Percentiles rank a stretch among this genome's conserved stretches.
Evolutionary conservation across 108 stramenopile species (phyloP).

Genomic region (Skeletonema menzelii): DNA sequence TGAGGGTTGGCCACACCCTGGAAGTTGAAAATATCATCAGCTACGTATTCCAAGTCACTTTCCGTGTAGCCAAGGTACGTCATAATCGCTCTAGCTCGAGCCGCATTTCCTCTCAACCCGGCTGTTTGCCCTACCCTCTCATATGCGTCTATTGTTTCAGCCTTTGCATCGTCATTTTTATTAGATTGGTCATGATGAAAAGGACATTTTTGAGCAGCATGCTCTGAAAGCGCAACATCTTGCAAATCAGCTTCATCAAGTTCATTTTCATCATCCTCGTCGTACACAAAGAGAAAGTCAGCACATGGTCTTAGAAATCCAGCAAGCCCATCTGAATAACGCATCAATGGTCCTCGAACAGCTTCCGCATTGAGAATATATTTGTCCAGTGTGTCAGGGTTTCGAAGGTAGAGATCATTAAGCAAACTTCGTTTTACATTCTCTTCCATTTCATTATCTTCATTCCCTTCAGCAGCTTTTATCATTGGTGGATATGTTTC

Average conservation of each 20-base stretch:
- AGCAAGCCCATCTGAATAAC: slow-evolving; percentile 17
- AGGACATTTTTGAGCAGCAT: neutral
- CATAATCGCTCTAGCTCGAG: slow-evolving; percentile 72
- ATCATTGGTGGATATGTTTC: slow-evolving; percentile 33
- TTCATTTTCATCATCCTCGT: slow-evolving; percentile 41
- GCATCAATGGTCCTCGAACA: slow-evolving; percentile 20
- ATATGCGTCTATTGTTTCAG: slow-evolving; percentile 65
- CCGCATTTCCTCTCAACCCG: slow-evolving; percentile 52
- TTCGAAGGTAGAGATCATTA: slow-evolving; percentile 31
- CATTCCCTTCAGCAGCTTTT: neutral
- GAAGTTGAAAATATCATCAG: slow-evolving; percentile 70
- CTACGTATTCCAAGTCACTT: slow-evolving; percentile 55
- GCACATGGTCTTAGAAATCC: slow-evolving; percentile 39
- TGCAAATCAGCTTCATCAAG: slow-evolving; percentile 17
- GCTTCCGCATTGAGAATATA: slow-evolving; percentile 25
- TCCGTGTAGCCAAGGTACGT: slow-evolving; percentile 59
- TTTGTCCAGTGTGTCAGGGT: slow-evolving; percentile 23
- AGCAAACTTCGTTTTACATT: slow-evolving; percentile 19
- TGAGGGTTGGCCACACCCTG: slow-evolving; percentile 84
- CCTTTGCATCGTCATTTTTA: slow-evolving; percentile 34
- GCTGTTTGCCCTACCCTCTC: slow-evolving; percentile 74
- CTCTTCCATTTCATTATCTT: slow-evolving; percentile 9
- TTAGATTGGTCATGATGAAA: slow-evolving; percentile 4
- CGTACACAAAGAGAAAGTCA: slow-evolving; percentile 43
- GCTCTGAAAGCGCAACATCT: neutral